These are phyloP conservation scores for Schizothecium vesticola DNA, from an alignment of 495 filamentous ascomycete genomes.

Conservation along the genomic window DNA sequence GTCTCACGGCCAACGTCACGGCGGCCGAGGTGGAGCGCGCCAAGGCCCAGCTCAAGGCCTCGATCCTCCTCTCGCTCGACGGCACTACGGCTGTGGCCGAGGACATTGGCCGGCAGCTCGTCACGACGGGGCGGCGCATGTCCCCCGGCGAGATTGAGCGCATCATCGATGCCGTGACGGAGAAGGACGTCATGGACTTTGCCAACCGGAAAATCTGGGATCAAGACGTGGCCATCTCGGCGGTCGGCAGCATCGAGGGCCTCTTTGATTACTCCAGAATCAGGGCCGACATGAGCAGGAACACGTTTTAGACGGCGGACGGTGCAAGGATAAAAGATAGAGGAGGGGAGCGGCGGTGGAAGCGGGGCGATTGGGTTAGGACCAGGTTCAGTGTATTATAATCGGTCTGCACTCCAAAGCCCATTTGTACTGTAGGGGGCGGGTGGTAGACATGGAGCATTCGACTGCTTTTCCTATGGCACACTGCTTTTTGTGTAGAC, in stretches of 20 bases:
- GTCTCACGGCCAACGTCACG: constrained; percentile 78
- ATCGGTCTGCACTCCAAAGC: constrained; percentile 28
- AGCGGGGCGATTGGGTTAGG: constrained; percentile 1
- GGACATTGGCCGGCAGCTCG: constrained; percentile 96
- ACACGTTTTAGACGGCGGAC: constrained; percentile 38
- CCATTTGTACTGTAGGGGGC: constrained; percentile 31
- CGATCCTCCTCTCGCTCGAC: constrained; percentile 92
- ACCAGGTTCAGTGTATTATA: constrained; percentile 35
- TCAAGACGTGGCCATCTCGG: constrained; percentile 88
- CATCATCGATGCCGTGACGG: constrained; percentile 77
- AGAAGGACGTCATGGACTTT: constrained; percentile 96
- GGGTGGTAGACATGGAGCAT: constrained; percentile 35
- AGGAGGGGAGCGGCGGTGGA: not conserved
- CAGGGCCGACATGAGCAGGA: constrained; percentile 84
- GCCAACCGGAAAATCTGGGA: constrained; percentile 91
- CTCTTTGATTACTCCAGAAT: constrained; percentile 85
- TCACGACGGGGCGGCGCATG: constrained; percentile 92
- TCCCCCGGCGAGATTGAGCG: constrained; percentile 90
- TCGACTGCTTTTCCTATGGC: constrained; percentile 22
- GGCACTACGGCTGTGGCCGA: constrained; percentile 95
- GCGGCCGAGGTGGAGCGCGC: constrained; percentile 93
- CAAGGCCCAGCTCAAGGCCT: constrained; percentile 98
- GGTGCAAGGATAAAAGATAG: not conserved
- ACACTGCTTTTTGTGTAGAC: not conserved
- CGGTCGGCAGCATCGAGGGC: constrained; percentile 88